Evolutionary conservation across 352 stramenopile genomes (phyloP), one percentile per base, ranked within the genome.

Genomic region (Phytopythium boreale): DNA sequence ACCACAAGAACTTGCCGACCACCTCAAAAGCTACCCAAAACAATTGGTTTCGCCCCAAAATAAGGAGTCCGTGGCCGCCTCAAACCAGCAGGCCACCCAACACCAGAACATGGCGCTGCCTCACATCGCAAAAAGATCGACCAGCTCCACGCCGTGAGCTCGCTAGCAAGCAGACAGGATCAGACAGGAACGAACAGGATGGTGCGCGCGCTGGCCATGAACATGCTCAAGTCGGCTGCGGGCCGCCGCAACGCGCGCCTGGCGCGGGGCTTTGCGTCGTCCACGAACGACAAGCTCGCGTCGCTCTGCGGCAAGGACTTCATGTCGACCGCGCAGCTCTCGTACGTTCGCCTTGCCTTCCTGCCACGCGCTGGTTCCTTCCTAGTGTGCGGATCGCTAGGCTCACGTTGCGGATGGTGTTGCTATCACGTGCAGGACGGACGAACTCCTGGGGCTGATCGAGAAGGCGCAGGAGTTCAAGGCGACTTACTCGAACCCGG

Each of bases 391-490:
- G 29, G 29, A 3, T 34, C 7, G 29, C 7, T 34, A 8, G 29
- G 29, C 7, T 34, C 29, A 11, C 0, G 14, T 27, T 53, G 20
- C 10, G 29, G 26, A 11, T 56, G 22, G 2, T 7, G 8, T n/a
- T 12, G 24, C 8, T 47, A 1, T 5, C n/a, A 56, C 20, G 43
- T 20, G 24, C 19, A 80, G 68, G 9, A 64, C 62, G 2, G 60
- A 64, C 52, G 69, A 91, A 65, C 76, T 93, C 27, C 60, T 77
- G 49, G 84, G 58, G 0, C 82, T 93, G n/a, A 60, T 93, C 20
- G 67, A 76, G 46, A 81, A 89, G 64, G 85, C 85, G 44, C 74
- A 86, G 55, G 77, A 87, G 56, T 87, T 87, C 71, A 93, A 93
- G 68, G 59, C 64, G 31, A 69, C 76, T 50, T 92, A 93, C 72